These are phyloP conservation scores for Gnomoniopsis smithogilvyi DNA, from an alignment of 2,329 filamentous ascomycete genomes.

Conservation along the genomic window DNA sequence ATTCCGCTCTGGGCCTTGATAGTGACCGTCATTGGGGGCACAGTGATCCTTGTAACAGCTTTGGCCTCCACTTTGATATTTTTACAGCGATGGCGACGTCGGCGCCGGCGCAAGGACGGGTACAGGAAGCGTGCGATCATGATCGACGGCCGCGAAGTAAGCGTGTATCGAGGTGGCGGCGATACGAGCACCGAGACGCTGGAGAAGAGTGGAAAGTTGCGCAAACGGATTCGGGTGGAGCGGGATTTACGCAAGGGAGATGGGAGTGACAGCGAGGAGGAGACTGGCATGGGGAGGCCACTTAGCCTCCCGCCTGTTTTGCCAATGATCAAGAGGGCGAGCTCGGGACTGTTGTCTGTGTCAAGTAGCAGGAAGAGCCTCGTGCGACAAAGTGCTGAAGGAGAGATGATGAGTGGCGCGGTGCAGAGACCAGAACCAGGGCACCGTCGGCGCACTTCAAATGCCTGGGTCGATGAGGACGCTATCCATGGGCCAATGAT, in stretches of 20 bases:
- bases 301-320: conserved; percentile 9
- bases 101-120: conserved; percentile 15
- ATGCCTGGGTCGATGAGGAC: conserved; percentile 48
- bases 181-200: conserved; percentile 5
- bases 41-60: conserved; percentile 37
- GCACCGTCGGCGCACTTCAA: conserved; percentile 26
- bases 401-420: background rate
- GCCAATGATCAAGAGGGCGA: conserved; percentile 24
- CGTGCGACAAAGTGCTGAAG: background rate
- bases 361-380: background rate
- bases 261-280: conserved; percentile 2
- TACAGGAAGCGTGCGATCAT: background rate
- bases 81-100: conserved; percentile 33
- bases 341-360: conserved; percentile 6
- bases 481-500: conserved; percentile 45
- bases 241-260: background rate
- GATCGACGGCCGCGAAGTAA: conserved; percentile 3
- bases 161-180: conserved; percentile 3
- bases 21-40: conserved; percentile 46
- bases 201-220: conserved; percentile 1
- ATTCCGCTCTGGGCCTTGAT: conserved; percentile 35
- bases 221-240: conserved; percentile 3
- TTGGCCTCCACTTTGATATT: conserved; percentile 39
- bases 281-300: conserved; percentile 4
- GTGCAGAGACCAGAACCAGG: conserved; percentile 7